phyloP scores from a whole-genome alignment of 2,329 filamentous ascomycete species.

The Stachybotrys elegans region DNA sequence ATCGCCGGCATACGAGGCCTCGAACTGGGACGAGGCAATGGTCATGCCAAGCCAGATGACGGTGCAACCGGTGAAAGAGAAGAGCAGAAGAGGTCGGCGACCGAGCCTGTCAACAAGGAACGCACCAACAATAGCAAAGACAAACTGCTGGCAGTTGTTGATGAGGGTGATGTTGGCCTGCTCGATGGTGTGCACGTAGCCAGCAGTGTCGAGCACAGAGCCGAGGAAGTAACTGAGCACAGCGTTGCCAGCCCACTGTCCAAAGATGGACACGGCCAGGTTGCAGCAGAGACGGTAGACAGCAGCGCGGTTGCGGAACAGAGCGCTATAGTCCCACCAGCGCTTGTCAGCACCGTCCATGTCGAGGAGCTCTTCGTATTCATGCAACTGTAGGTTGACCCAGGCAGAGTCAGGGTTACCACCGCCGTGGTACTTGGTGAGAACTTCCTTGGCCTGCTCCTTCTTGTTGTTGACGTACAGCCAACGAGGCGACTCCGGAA shows the following conservation, averaged over 20 bases:
- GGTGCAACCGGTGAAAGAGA: constrained; percentile 39
- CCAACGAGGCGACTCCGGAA: constrained; percentile 34
- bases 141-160: constrained; percentile 44
- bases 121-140: constrained; percentile 43
- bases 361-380: constrained; percentile 39
- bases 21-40: constrained; percentile 33
- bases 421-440: constrained; percentile 36
- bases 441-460: constrained; percentile 19
- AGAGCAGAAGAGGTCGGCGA: constrained; percentile 45
- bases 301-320: constrained; percentile 33
- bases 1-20: constrained; percentile 20
- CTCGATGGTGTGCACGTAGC: constrained; percentile 30
- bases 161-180: constrained; percentile 42
- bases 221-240: constrained; percentile 44
- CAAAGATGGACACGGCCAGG: constrained; percentile 36
- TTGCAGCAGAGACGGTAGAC: constrained; percentile 41
- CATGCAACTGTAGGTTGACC: constrained; percentile 31
- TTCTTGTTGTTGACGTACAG: constrained; percentile 30
- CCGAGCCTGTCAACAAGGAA: constrained; percentile 42
- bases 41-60: constrained; percentile 45
- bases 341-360: constrained; percentile 40
- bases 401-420: constrained; percentile 30
- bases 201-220: constrained; percentile 45
- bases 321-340: constrained; percentile 43
- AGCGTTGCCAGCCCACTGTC: constrained; percentile 32